phyloP scores from a whole-genome alignment of 768 basidiomycete species.

The Russula griseocarnosa region DNA sequence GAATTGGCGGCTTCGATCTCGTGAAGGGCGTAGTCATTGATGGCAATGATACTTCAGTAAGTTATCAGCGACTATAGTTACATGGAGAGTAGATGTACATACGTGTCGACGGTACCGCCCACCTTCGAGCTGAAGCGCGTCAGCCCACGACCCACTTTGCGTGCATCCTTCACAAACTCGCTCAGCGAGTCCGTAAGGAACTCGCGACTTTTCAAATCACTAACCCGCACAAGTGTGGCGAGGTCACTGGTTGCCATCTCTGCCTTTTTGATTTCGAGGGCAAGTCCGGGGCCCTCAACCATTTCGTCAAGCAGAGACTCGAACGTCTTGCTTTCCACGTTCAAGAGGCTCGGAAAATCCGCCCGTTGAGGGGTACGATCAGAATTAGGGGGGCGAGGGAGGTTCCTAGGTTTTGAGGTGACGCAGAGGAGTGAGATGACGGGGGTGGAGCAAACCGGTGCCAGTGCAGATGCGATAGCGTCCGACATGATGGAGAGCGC shows the following conservation, averaged over 20 bases:
- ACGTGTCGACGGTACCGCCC: conserved; percentile 74
- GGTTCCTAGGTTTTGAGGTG: conserved; percentile 18
- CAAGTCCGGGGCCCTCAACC: conserved; percentile 54
- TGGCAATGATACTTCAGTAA: conserved; percentile 56
- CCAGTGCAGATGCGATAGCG: conserved; percentile 46
- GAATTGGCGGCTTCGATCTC: conserved; percentile 44
- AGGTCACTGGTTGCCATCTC: conserved; percentile 75
- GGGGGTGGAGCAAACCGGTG: conserved; percentile 62
- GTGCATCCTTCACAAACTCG: conserved; percentile 59
- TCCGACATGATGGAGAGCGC: conserved; percentile 41
- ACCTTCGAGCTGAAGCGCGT: conserved; percentile 62
- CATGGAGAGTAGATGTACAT: conserved; percentile 30
- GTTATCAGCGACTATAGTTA: neutral
- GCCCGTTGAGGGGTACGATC: conserved; percentile 41
- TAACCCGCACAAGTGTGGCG: conserved; percentile 55
- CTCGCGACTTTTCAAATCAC: conserved; percentile 60
- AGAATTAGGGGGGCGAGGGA: conserved; percentile 11
- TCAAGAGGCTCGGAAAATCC: conserved; percentile 58
- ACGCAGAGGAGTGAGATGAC: conserved; percentile 49
- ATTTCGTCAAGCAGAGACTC: conserved; percentile 60
- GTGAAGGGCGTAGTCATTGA: conserved; percentile 66
- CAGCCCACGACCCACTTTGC: conserved; percentile 53
- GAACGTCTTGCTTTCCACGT: conserved; percentile 58
- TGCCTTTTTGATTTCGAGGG: conserved; percentile 67
- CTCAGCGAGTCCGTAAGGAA: conserved; percentile 47